Percentiles rank a stretch among this genome's conserved stretches.
Conservation (phyloP, 2,329 filamentous ascomycete species). For the Scorias spongiosa region DNA sequence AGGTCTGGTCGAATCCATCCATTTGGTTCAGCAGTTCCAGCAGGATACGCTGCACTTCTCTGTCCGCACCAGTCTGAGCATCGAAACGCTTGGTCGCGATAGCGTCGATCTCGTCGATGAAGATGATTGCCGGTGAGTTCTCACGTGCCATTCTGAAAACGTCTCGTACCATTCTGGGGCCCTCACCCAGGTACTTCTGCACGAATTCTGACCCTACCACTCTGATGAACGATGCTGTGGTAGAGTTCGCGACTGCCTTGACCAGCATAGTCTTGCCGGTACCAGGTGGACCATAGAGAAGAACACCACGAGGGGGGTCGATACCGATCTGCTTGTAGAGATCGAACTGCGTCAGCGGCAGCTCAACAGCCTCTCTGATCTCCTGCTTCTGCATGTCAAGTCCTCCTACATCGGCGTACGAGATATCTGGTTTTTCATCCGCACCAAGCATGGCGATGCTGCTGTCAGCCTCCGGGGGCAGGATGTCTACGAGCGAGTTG, state of each 20-base stretch:
- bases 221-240: conserved; percentile 93
- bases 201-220: conserved; percentile 98
- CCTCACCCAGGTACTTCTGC: conserved; percentile 96
- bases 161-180: conserved; percentile 95
- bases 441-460: conserved; percentile 96
- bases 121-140: conserved; percentile 96
- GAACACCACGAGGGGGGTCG: conserved; percentile 87
- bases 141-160: conserved; percentile 98
- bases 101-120: conserved; percentile 98
- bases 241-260: conserved; percentile 96
- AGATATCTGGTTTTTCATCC: conserved; percentile 96
- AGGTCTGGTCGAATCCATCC: conserved; percentile 98
- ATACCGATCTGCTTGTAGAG: conserved; percentile 99
- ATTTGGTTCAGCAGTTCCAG: conserved; percentile 97
- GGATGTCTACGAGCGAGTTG: conserved; percentile 94
- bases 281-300: conserved; percentile 90
- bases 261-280: conserved; percentile 96
- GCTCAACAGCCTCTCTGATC: conserved; percentile 91
- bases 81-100: conserved; percentile 99
- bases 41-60: conserved; percentile 96
- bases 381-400: conserved; percentile 99
- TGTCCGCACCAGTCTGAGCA: conserved; percentile 91
- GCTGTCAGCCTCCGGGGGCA: conserved; percentile 96
- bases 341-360: conserved; percentile 93
- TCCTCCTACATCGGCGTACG: conserved; percentile 93